Base-by-base conservation (phyloP, 768 basidiomycete species). In the Hypsizygus marmoreus region DNA sequence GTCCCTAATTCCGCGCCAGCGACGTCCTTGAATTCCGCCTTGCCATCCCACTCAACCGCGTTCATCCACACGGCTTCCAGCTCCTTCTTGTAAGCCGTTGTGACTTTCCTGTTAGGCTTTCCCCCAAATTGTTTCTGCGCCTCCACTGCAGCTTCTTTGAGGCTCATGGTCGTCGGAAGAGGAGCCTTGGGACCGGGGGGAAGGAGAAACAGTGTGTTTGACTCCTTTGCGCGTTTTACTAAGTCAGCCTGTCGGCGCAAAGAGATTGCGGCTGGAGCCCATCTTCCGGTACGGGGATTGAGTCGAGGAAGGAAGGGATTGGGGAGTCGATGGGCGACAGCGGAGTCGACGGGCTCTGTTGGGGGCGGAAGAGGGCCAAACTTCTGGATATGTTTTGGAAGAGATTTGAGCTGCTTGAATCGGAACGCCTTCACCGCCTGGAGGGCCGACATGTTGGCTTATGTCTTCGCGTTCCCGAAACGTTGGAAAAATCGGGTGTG, bases 191-290 rank as follows among this genome's bases (percentile, higher is more conserved):
- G 81, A 2, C 90, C 78, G 1, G 82, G 78, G 0, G 90, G 90
- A 4, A 93, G 72, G 6, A 88, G 63, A 29, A 82, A 73, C 33
- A 85, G 60, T 30, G 72, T 71, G 25, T 74, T 76, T 16, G 70
- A 67, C 17, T 65, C 66, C 48, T 78, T 78, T 3, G 91, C 91
- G 40, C 74, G 75, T 69, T 89, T 91, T 37, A 91, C 70, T 26
- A 93, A 72, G 31, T 88, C 86, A 9, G 86, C 87, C 63, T 93
- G 90, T 25, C 80, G 79, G 14, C 91, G 80, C 19, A 86, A 65
- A 4, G 89, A 91, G 55, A 86, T 84, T 49, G 77, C 79, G 9
- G 90, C 74, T 0, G 82, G 79, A 20, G 73, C 74, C 87, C 88
- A 91, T 61, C 78, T 71, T 16, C 79, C 80, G 0, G 81, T 80